Conservation (phyloP, 1,139 yeast species). For the Saccharomycopsis crataegensis region DNA sequence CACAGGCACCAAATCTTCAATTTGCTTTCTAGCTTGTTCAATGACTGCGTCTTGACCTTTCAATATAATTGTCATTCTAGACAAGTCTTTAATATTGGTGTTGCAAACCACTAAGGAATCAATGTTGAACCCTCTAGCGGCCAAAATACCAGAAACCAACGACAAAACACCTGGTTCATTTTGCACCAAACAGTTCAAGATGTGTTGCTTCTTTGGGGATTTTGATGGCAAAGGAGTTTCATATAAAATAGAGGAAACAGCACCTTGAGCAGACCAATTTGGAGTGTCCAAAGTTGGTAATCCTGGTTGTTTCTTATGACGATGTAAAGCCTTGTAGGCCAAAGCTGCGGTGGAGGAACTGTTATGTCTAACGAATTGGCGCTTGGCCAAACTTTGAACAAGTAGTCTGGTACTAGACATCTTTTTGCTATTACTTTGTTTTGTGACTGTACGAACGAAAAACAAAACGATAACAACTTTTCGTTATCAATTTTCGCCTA, state of each 20-base stretch:
- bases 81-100: constrained; percentile 91
- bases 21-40: constrained; percentile 98
- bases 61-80: constrained; percentile 93
- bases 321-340: constrained; percentile 87
- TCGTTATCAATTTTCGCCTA: too few species aligned
- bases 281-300: constrained; percentile 95
- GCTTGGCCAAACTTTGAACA: not conserved
- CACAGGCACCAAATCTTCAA: constrained; percentile 95
- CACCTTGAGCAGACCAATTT: constrained; percentile 91
- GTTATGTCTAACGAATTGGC: constrained; percentile 2
- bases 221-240: constrained; percentile 80
- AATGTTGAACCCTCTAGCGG: constrained; percentile 96
- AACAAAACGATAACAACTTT: too few species aligned
- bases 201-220: constrained; percentile 70
- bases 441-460: too few species aligned
- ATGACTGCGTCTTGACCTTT: constrained; percentile 94
- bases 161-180: constrained; percentile 98
- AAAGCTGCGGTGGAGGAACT: constrained; percentile 81
- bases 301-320: constrained; percentile 81
- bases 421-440: too few species aligned
- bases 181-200: constrained; percentile 92
- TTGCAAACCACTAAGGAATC: constrained; percentile 95
- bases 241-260: constrained; percentile 88
- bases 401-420: not conserved
- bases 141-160: constrained; percentile 88